phyloP scores from a whole-genome alignment of 495 filamentous ascomycete species.

The Pseudomonodictys pantanalensis region DNA sequence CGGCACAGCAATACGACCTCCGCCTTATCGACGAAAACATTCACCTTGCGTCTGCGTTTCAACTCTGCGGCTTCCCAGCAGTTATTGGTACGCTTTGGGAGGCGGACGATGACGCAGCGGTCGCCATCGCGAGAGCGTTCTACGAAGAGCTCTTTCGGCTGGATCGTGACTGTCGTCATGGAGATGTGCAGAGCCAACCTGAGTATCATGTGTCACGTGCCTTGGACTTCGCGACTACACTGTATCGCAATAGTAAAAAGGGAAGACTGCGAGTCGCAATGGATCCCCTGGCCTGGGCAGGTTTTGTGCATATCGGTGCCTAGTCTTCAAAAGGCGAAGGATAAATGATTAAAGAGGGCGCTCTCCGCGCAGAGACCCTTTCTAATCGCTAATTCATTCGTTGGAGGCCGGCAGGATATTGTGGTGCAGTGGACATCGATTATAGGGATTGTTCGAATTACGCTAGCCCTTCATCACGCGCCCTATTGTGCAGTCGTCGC shows the following conservation, averaged over 20 bases:
- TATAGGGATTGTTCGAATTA: too few relatives aligned
- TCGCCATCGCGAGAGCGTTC: neutral
- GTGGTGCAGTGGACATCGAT: too few relatives aligned
- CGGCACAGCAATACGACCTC: conserved; percentile 1
- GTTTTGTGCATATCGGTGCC: neutral
- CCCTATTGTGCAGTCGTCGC: too few relatives aligned
- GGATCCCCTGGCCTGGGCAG: neutral
- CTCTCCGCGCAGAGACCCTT: too few relatives aligned
- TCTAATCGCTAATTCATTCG: too few relatives aligned
- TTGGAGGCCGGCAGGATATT: too few relatives aligned
- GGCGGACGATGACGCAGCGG: conserved; percentile 9
- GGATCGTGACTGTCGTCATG: too few relatives aligned
- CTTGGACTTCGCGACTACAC: neutral
- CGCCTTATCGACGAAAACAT: conserved; percentile 13
- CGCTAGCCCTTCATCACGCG: too few relatives aligned
- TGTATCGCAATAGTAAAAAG: neutral
- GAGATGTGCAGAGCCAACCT: neutral
- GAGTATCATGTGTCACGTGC: neutral
- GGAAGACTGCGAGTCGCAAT: neutral
- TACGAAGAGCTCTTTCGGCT: neutral
- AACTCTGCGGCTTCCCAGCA: conserved; percentile 6
- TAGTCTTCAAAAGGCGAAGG: too few relatives aligned
- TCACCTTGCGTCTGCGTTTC: conserved; percentile 10
- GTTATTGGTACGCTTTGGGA: conserved; percentile 16
- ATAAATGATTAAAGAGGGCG: too few relatives aligned